These are phyloP conservation scores for Scenedesmus sp. DNA, from an alignment of 163 green algal species.

Conservation along the genomic window DNA sequence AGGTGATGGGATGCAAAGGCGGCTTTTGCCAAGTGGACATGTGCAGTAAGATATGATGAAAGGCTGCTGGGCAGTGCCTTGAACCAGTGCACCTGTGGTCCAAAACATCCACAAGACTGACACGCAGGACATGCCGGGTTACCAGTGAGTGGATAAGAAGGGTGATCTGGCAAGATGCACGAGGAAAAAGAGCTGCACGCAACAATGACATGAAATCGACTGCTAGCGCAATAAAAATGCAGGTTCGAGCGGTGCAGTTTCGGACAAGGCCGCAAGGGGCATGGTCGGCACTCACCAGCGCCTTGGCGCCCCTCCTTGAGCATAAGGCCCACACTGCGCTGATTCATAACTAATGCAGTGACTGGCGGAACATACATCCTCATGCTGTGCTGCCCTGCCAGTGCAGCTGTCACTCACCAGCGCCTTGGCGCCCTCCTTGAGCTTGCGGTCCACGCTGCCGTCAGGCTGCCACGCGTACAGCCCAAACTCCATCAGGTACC, in stretches of 20 bases:
- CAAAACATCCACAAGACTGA: neutral
- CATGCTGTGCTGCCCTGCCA: neutral
- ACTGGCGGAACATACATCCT: too few relatives aligned
- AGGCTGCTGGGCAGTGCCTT: conserved; percentile 57
- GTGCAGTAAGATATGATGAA: neutral
- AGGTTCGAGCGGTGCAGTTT: too few relatives aligned
- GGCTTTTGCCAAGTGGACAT: neutral
- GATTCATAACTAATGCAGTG: too few relatives aligned
- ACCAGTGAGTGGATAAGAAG: neutral
- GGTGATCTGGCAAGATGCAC: too few relatives aligned
- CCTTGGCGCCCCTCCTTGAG: too few relatives aligned
- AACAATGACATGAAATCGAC: neutral
- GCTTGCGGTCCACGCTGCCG: conserved; percentile 66
- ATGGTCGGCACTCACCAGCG: too few relatives aligned
- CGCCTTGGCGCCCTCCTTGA: conserved; percentile 63
- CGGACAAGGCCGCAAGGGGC: neutral
- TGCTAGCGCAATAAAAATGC: too few relatives aligned
- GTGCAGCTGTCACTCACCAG: conserved; percentile 30
- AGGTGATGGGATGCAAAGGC: neutral
- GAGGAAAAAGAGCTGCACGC: neutral
- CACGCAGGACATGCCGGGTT: neutral
- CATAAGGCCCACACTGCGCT: too few relatives aligned
- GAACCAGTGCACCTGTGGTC: conserved; percentile 53
- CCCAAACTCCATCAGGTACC: conserved; percentile 78
- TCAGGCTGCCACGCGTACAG: conserved; percentile 74